phyloP scores from a whole-genome alignment of 2,329 filamentous ascomycete genomes.

The Myriosclerotinia curreyana region DNA sequence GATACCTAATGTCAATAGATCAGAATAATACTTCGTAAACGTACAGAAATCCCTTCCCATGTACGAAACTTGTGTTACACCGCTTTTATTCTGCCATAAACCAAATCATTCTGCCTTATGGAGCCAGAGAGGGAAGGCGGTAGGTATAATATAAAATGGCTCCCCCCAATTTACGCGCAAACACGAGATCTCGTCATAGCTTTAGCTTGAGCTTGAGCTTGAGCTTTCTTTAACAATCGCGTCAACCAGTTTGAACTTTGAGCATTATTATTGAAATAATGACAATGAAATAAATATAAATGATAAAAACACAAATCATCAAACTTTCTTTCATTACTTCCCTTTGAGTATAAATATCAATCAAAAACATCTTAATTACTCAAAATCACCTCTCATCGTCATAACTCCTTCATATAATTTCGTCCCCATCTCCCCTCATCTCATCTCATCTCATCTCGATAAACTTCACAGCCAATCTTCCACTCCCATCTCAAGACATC shows the following conservation, averaged over 20 bases:
- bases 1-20: too few species aligned
- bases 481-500: neutral
- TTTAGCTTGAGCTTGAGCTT: too few species aligned
- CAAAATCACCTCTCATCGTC: neutral
- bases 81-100: too few species aligned
- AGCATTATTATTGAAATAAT: too few species aligned
- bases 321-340: neutral
- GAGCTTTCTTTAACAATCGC: neutral
- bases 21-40: too few species aligned
- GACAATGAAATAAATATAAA: neutral
- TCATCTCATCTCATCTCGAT: neutral
- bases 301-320: neutral
- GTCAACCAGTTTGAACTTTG: neutral
- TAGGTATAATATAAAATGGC: too few species aligned
- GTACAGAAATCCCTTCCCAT: too few species aligned
- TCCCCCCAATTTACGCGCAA: conserved; percentile 20
- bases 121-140: too few species aligned
- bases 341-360: neutral
- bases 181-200: conserved; percentile 1
- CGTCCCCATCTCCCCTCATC: neutral
- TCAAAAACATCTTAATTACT: neutral
- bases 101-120: too few species aligned
- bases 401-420: neutral
- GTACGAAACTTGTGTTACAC: too few species aligned
- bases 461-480: neutral